These are phyloP conservation scores for Candida sp. DNA, from an alignment of 1,139 yeast genomes.

Conservation along the genomic window DNA sequence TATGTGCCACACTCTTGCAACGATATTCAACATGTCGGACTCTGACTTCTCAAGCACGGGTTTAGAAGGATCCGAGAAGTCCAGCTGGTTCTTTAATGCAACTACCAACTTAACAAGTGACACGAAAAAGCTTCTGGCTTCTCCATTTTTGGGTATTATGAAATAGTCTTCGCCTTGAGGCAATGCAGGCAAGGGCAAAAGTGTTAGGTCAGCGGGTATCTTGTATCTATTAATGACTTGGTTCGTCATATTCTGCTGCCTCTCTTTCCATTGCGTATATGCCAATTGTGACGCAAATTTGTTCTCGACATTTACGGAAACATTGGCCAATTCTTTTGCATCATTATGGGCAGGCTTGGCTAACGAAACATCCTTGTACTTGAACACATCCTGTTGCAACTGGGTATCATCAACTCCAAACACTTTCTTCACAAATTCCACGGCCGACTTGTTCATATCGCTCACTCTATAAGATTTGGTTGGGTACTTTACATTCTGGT, in stretches of 20 bases:
- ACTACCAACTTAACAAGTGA: conserved; percentile 9
- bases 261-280: conserved; percentile 57
- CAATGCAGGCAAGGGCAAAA: conserved; percentile 30
- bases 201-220: conserved; percentile 36
- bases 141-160: conserved; percentile 38
- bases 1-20: conserved; percentile 66
- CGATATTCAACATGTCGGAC: conserved; percentile 43
- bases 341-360: conserved; percentile 51
- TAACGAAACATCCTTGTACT: conserved; percentile 44
- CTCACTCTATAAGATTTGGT: conserved; percentile 52
- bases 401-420: conserved; percentile 44
- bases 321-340: conserved; percentile 27
- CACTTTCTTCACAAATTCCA: conserved; percentile 39
- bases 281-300: conserved; percentile 40
- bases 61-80: conserved; percentile 14
- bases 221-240: conserved; percentile 43
- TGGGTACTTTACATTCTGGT: conserved; percentile 25
- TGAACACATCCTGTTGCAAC: conserved; percentile 55
- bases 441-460: conserved; percentile 51
- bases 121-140: conserved; percentile 6
- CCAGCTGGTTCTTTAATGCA: conserved; percentile 20
- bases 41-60: conserved; percentile 43
- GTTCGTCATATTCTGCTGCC: conserved; percentile 44
- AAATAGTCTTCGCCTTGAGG: conserved; percentile 40
- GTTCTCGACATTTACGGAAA: not conserved